A percentile compares a stretch with the other conserved stretches of the same genome.
Evolutionary conservation across 495 filamentous ascomycete species (phyloP).

Genomic region (Rhypophila decipiens): DNA sequence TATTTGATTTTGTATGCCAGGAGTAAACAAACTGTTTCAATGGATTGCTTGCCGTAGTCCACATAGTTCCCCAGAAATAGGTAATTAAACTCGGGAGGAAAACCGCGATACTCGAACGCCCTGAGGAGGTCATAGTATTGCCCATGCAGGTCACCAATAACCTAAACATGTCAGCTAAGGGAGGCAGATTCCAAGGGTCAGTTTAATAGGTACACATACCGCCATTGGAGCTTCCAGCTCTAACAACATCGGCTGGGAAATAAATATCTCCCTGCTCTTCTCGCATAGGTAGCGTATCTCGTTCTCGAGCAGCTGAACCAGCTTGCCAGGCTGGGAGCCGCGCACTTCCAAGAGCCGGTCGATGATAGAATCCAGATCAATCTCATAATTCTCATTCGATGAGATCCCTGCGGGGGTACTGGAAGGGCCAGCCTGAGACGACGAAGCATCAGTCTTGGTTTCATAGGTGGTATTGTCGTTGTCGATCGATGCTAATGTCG

Average conservation of each 20-base stretch:
- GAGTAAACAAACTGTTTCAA: constrained; percentile 92
- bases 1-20: constrained; percentile 98
- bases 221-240: constrained; percentile 94
- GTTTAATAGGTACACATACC: constrained; percentile 62
- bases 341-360: neutral
- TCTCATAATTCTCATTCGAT: no score
- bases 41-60: constrained; percentile 92
- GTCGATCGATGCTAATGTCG: no score
- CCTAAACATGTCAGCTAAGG: no score
- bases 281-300: constrained; percentile 94
- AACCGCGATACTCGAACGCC: constrained; percentile 91
- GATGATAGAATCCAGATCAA: neutral
- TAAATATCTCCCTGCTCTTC: constrained; percentile 94
- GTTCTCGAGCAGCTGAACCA: constrained; percentile 84
- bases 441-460: no score
- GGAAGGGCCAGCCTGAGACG: no score
- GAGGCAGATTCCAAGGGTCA: no score
- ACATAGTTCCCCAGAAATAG: constrained; percentile 96
- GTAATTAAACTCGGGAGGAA: constrained; percentile 93
- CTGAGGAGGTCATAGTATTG: constrained; percentile 95
- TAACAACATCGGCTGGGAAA: constrained; percentile 88
- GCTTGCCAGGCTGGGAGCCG: constrained; percentile 61
- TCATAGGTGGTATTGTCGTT: no score
- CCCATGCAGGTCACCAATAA: constrained; percentile 93
- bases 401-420: no score